These are phyloP conservation scores for Saturnispora zaruensis DNA, from an alignment of 805 yeast genomes.

Conservation along the genomic window DNA sequence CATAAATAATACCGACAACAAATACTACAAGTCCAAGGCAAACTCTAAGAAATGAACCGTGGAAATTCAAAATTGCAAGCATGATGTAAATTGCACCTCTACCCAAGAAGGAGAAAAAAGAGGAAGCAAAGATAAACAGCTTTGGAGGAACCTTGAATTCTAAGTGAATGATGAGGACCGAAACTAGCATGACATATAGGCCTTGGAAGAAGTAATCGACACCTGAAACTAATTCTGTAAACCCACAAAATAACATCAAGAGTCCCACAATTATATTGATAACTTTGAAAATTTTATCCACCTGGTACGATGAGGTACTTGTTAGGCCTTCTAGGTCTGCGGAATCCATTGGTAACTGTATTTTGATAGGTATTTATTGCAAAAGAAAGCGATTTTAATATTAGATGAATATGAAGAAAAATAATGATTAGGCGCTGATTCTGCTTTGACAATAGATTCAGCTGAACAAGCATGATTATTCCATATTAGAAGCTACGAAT, in stretches of 20 bases:
- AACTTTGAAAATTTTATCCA: slow-evolving; percentile 35
- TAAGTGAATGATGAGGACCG: slow-evolving; percentile 43
- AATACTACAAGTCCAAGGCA: slow-evolving; percentile 53
- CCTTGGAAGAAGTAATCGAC: slow-evolving; percentile 45
- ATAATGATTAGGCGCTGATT: neutral
- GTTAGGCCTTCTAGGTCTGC: slow-evolving; percentile 35
- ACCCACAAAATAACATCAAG: slow-evolving; percentile 39
- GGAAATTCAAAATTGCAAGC: slow-evolving; percentile 40
- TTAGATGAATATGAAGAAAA: neutral
- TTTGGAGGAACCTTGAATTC: slow-evolving; percentile 45
- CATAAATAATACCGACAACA: slow-evolving; percentile 49
- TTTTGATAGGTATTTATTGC: neutral
- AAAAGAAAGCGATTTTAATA: neutral
- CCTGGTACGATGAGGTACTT: neutral
- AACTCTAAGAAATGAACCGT: slow-evolving; percentile 44
- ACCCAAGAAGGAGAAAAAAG: slow-evolving; percentile 64
- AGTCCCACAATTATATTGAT: slow-evolving; percentile 50
- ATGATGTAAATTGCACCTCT: slow-evolving; percentile 56
- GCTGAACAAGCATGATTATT: too few species aligned
- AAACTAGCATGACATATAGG: slow-evolving; percentile 46
- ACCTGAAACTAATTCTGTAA: slow-evolving; percentile 39
- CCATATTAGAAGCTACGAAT: too few species aligned
- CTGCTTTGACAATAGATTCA: too few species aligned
- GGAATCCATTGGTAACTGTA: slow-evolving; percentile 20
- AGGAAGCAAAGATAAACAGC: slow-evolving; percentile 57